Conservation (phyloP, 2,329 filamentous ascomycete species). For the Amesomyces nigricolor region DNA sequence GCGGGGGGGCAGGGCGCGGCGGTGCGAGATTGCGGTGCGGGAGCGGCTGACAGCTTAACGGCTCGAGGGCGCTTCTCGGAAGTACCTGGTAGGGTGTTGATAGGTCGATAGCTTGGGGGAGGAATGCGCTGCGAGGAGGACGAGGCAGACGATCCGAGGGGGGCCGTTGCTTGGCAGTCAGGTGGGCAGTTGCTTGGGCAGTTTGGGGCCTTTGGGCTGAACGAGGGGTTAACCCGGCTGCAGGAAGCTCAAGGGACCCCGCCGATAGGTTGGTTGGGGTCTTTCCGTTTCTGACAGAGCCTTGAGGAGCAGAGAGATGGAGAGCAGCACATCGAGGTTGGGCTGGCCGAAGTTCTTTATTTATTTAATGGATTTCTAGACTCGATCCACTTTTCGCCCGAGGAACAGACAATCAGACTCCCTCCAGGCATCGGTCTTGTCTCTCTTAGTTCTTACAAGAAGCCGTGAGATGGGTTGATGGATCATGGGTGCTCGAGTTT, state of each 20-base stretch:
- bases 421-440: no score
- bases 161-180: conserved; percentile 18
- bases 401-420: no score
- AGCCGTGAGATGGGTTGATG: no score
- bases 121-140: conserved; percentile 20
- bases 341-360: not conserved
- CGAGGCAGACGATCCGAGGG: conserved; percentile 1
- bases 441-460: no score
- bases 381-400: not conserved
- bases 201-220: conserved; percentile 17
- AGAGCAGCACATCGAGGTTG: not conserved
- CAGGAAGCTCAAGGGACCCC: conserved; percentile 4
- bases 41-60: conserved; percentile 16
- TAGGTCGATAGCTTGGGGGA: conserved; percentile 5
- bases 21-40: conserved; percentile 10
- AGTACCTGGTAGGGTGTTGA: not conserved
- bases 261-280: conserved; percentile 1
- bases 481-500: no score
- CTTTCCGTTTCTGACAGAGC: not conserved
- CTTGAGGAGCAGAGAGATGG: not conserved
- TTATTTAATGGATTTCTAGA: not conserved
- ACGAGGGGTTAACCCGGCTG: conserved; percentile 16
- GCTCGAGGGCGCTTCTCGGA: not conserved
- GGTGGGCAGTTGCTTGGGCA: no score
- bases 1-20: conserved; percentile 10